Percentiles rank a stretch among this genome's conserved stretches.
Evolutionary conservation across 2,329 filamentous ascomycete species (phyloP).

Genomic region (Monilinia fructicola): DNA sequence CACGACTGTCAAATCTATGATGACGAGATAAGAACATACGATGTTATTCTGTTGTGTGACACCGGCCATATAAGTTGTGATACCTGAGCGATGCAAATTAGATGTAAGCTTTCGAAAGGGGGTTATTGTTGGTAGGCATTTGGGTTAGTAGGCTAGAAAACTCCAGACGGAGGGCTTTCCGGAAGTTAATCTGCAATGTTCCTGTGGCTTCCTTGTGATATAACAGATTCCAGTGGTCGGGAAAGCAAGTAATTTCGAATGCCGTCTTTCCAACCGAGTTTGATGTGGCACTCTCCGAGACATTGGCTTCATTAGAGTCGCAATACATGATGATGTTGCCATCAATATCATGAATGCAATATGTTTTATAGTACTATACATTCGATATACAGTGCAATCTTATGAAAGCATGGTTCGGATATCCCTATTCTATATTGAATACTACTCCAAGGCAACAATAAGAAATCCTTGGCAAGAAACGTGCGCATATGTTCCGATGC

Average conservation of each 20-base stretch:
- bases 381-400: not conserved
- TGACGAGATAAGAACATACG: constrained; percentile 13
- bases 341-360: constrained; percentile 3
- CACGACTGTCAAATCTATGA: not conserved
- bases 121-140: constrained; percentile 2
- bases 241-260: not conserved
- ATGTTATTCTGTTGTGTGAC: not conserved
- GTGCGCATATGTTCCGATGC: not conserved
- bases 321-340: not conserved
- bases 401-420: not conserved
- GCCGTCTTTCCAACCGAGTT: constrained; percentile 8
- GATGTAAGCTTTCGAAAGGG: constrained; percentile 17
- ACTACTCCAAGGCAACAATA: not conserved
- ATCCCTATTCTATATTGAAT: not conserved
- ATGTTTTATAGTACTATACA: not conserved
- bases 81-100: not conserved
- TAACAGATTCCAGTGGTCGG: not conserved
- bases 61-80: constrained; percentile 4
- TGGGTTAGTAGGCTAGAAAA: not conserved
- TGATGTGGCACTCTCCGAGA: not conserved
- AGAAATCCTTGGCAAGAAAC: not conserved
- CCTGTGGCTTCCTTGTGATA: not conserved
- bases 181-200: constrained; percentile 3
- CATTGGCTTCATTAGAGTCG: not conserved
- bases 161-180: constrained; percentile 4